Percentiles rank a stretch among this genome's conserved stretches.
These are phyloP conservation scores for Trichoderma citrinoviride DNA, from an alignment of 2,329 filamentous ascomycete genomes.

Conservation along the genomic window DNA sequence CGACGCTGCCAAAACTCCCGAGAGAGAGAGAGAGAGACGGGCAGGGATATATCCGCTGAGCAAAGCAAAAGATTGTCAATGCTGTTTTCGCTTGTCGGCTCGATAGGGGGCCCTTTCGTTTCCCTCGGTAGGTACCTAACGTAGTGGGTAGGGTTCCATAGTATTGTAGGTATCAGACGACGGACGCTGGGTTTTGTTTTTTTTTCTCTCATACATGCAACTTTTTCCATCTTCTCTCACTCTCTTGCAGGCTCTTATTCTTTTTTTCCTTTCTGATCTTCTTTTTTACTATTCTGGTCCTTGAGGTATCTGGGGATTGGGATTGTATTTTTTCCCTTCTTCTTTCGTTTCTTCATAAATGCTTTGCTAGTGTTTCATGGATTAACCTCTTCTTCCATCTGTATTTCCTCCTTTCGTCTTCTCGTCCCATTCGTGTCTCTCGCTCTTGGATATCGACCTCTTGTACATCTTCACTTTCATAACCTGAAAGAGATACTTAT, in stretches of 20 bases:
- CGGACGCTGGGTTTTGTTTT: too few relatives aligned
- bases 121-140: too few relatives aligned
- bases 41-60: conserved; percentile 3
- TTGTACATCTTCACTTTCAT: background rate
- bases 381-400: background rate
- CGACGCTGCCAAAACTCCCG: conserved; percentile 8
- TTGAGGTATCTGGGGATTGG: background rate
- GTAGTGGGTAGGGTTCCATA: too few relatives aligned
- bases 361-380: background rate
- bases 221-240: background rate
- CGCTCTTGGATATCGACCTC: background rate
- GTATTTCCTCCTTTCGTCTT: background rate
- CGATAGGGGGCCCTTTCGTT: conserved; percentile 5
- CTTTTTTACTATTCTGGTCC: background rate
- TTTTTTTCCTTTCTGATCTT: background rate
- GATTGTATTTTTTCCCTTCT: background rate
- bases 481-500: background rate
- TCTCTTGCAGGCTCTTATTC: background rate
- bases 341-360: background rate
- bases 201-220: background rate
- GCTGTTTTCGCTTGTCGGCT: background rate
- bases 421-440: conserved; percentile 8
- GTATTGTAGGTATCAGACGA: too few relatives aligned
- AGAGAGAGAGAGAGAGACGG: too few relatives aligned
- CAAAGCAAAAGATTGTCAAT: background rate